phyloP scores from a whole-genome alignment of 75 land plant genomes.

The Adiantum capillusveneris region DNA sequence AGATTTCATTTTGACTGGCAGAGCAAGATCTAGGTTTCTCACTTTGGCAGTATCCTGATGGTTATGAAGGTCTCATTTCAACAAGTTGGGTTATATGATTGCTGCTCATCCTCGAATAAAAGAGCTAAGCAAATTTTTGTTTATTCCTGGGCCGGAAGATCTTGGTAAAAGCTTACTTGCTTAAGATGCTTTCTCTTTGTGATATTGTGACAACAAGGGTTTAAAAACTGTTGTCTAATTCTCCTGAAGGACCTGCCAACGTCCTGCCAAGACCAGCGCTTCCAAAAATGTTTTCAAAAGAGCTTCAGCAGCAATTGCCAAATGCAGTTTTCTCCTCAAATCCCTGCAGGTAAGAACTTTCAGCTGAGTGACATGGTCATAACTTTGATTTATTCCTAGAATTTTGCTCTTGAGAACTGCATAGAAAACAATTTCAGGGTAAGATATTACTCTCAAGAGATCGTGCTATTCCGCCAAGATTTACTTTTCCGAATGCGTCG shows the following conservation, averaged over 20 bases:
- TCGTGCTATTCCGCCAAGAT: slow-evolving; percentile 94
- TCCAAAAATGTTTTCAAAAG: slow-evolving; percentile 82
- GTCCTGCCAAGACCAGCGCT: slow-evolving; percentile 81
- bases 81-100: slow-evolving; percentile 76
- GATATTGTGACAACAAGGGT: no score
- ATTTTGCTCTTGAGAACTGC: no score
- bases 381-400: no score
- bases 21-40: no score
- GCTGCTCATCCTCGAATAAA: slow-evolving; percentile 63
- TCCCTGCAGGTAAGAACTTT: slow-evolving; percentile 86
- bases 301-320: slow-evolving; percentile 74
- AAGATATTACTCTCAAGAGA: slow-evolving; percentile 88
- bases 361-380: no score
- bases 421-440: slow-evolving; percentile 59
- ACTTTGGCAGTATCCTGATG: no score
- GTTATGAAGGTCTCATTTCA: slow-evolving; percentile 65
- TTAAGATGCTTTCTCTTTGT: no score
- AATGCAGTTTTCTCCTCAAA: slow-evolving; percentile 79
- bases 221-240: no score
- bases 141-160: slow-evolving; percentile 98
- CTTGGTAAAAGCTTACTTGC: no score
- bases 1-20: not conserved
- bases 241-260: slow-evolving; percentile 67
- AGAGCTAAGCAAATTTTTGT: slow-evolving; percentile 71
- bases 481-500: slow-evolving; percentile 91